A percentile compares a stretch with the other conserved stretches of the same genome.
phyloP scores from a whole-genome alignment of 306 rosid genomes.

The Inga leiocalycina region DNA sequence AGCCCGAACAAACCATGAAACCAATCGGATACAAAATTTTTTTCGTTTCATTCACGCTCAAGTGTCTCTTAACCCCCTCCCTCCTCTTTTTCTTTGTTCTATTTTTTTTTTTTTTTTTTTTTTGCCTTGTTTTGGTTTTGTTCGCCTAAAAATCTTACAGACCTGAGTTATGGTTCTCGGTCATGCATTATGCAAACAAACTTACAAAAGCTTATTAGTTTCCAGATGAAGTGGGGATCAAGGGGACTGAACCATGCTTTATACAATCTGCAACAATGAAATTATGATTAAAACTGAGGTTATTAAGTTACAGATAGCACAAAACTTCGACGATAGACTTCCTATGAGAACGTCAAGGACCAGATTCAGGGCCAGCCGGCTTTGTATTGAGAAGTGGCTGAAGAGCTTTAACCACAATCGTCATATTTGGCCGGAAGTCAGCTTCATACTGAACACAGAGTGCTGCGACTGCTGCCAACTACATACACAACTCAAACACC shows the following conservation, averaged over 20 bases:
- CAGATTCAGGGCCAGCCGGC: slow-evolving; percentile 74
- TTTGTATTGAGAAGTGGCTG: slow-evolving; percentile 92
- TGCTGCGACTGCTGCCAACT: slow-evolving; percentile 99
- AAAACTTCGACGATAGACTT: slow-evolving; percentile 13
- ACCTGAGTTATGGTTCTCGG: slow-evolving; percentile 1
- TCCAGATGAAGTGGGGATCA: slow-evolving; percentile 15
- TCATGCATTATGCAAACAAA: slow-evolving; percentile 10
- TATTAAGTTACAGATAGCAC: slow-evolving; percentile 37
- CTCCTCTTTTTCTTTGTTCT: background rate
- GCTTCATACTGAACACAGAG: slow-evolving; percentile 98
- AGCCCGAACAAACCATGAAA: background rate
- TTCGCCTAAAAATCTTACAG: slow-evolving; percentile 4
- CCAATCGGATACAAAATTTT: background rate
- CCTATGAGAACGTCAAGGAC: slow-evolving; percentile 40
- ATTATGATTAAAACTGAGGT: background rate
- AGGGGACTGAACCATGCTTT: slow-evolving; percentile 28
- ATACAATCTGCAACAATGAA: slow-evolving; percentile 22
- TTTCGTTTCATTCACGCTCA: background rate
- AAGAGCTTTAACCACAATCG: slow-evolving; percentile 92
- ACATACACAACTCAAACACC: slow-evolving; percentile 36
- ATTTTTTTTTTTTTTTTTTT: no score
- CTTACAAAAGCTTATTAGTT: background rate
- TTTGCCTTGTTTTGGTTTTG: background rate
- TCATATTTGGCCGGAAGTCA: slow-evolving; percentile 97
- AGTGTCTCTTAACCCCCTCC: background rate